A percentile compares a stretch with the other conserved stretches of the same genome.
These are phyloP conservation scores for Emericellopsis terricola DNA, from an alignment of 495 filamentous ascomycete species.

Conservation along the genomic window DNA sequence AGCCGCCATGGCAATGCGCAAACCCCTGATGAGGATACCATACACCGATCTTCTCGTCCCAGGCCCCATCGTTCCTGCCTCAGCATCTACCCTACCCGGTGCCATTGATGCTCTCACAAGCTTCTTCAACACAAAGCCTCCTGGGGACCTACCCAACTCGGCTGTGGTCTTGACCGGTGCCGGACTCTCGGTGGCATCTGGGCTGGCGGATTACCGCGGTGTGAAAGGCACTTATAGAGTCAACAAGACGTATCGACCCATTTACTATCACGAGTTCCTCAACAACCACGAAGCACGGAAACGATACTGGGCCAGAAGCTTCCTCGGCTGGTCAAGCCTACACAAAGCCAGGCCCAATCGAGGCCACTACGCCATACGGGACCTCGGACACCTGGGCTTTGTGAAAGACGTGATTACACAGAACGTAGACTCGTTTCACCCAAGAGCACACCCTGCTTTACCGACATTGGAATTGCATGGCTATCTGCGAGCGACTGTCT, in stretches of 20 bases:
- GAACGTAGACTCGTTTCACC: conserved; percentile 92
- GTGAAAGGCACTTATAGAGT: conserved; percentile 78
- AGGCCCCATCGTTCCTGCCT: conserved; percentile 52
- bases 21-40: conserved; percentile 69
- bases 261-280: conserved; percentile 83
- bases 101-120: conserved; percentile 56
- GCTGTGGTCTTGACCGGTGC: conserved; percentile 76
- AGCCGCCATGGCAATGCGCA: conserved; percentile 31
- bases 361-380: conserved; percentile 57
- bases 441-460: conserved; percentile 52
- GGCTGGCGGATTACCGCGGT: conserved; percentile 84
- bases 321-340: conserved; percentile 76
- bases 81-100: conserved; percentile 47
- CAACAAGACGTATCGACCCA: conserved; percentile 76
- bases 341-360: conserved; percentile 61
- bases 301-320: conserved; percentile 91
- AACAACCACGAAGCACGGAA: conserved; percentile 72
- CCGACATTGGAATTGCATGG: conserved; percentile 79
- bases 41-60: conserved; percentile 74
- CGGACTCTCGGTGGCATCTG: conserved; percentile 84
- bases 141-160: conserved; percentile 23
- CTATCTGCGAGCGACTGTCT: conserved; percentile 63
- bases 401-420: conserved; percentile 74
- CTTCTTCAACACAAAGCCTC: conserved; percentile 48
- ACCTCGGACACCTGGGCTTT: conserved; percentile 51